These are phyloP conservation scores for Cyclotella baltica DNA, from an alignment of 108 stramenopile genomes.

Conservation along the genomic window DNA sequence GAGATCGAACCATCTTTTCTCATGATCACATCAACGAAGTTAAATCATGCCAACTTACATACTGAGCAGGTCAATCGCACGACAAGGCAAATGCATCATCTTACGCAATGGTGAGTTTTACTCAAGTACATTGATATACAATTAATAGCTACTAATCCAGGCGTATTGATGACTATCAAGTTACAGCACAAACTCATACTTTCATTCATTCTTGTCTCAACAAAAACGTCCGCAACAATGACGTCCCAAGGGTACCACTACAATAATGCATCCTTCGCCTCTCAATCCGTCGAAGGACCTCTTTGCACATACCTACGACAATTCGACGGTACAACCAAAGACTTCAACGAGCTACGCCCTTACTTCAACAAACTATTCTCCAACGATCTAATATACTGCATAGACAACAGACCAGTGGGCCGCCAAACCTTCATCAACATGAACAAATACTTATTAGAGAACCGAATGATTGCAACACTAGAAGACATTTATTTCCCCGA, in stretches of 20 bases:
- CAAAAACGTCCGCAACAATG: background rate
- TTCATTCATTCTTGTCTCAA: too few species aligned
- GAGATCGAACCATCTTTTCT: too few species aligned
- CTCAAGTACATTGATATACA: too few species aligned
- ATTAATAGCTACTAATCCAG: too few species aligned
- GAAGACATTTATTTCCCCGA: constrained; percentile 32
- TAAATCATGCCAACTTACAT: too few species aligned
- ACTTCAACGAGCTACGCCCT: constrained; percentile 7
- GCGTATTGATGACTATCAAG: too few species aligned
- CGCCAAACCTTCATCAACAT: constrained; percentile 3
- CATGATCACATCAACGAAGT: too few species aligned
- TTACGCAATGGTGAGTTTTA: too few species aligned
- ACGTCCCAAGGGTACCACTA: background rate
- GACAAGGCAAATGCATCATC: too few species aligned
- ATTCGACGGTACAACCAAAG: constrained; percentile 30
- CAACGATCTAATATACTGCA: constrained; percentile 15
- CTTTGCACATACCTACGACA: constrained; percentile 24
- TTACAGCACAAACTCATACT: too few species aligned
- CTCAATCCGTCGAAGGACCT: constrained; percentile 23
- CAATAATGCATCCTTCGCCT: background rate
- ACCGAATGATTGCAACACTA: constrained; percentile 21
- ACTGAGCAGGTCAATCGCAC: too few species aligned
- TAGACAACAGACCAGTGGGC: constrained; percentile 13
- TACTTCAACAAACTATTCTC: constrained; percentile 26
- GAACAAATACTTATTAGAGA: constrained; percentile 13